Evolutionary conservation across 495 filamentous ascomycete genomes (phyloP), one percentile per base, ranked within the genome.

Genomic region (Aspergillus heteromorphus): DNA sequence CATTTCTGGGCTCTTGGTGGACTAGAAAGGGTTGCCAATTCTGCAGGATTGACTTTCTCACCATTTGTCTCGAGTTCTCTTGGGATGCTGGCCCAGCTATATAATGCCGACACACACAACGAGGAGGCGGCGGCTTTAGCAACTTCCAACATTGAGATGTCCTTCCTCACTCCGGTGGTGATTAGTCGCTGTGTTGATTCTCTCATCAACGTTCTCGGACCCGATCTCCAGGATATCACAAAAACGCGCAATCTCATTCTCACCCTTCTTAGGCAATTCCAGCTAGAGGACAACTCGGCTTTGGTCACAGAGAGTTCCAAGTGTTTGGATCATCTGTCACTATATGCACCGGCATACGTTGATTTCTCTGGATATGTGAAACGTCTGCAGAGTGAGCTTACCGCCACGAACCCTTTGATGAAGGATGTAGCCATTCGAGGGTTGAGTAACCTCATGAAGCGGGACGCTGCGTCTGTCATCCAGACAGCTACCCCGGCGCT

Each of bases 1-100:
- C 93, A 99, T 66, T 95, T 88, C 66, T 97, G 91, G 89, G 91
- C 93, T 14, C 76, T 99, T 30, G 91, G 96, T 58, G 92, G 87
- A 2, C 66, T 99, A 16, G 85, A 90, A 48, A 82, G 87, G 53
- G 91, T 96, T 11, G 89, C 92, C 14, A 92, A 97, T 61, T 92
- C 95, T 14, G 89, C 95, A 30, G 95, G 92, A 2, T 78, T 97
- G 59, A 90, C 90, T 10, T 97, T 95, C 66, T 90, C 92, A 13
- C 83, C 84, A 25, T 96, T 89, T 60, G 91, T 96, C 14, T 86
- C 90, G 0, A 90, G 89, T 59, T 90, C 92, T 0, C 77, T 99
- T 14, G 93, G 92, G 6, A 92, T 97, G 83, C 76, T 97, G 36
- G 89, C 89, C 16, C 95, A 95, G 62, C 79, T 97, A 11, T 97